Percentiles rank a stretch among this genome's conserved stretches.
phyloP scores from a whole-genome alignment of 2,329 filamentous ascomycete genomes.

The Sclerotinia nivalis region DNA sequence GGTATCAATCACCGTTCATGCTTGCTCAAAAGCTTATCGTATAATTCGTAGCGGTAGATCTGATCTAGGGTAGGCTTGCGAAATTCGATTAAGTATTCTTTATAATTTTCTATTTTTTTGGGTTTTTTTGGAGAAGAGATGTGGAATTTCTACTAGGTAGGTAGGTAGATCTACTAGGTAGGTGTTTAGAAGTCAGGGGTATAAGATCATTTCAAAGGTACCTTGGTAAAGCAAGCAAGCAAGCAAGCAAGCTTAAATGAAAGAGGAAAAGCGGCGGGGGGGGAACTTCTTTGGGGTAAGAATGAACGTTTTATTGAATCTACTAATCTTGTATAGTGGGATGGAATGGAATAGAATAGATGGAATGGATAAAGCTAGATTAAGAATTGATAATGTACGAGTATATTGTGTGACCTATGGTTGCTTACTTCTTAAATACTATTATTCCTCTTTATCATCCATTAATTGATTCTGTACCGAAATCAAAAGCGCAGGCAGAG shows the following conservation, averaged over 20 bases:
- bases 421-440: background rate
- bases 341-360: background rate
- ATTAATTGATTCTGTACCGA: too few relatives aligned
- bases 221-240: background rate
- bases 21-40: background rate
- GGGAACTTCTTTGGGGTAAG: background rate
- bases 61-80: too few relatives aligned
- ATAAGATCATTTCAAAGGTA: background rate
- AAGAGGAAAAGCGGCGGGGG: constrained; percentile 7
- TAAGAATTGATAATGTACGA: background rate
- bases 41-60: too few relatives aligned
- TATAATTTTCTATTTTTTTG: too few relatives aligned
- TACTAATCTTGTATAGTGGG: background rate
- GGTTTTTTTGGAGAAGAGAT: too few relatives aligned
- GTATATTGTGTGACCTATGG: background rate
- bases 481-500: too few relatives aligned
- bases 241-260: background rate
- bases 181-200: constrained; percentile 6
- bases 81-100: too few relatives aligned
- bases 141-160: too few relatives aligned
- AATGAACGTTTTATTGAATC: background rate
- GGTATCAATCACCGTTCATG: background rate
- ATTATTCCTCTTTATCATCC: background rate
- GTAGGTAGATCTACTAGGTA: too few relatives aligned
- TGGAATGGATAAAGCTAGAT: background rate